Conservation (phyloP, 2,329 filamentous ascomycete species). For the Graphiopsis chlorocephala region DNA sequence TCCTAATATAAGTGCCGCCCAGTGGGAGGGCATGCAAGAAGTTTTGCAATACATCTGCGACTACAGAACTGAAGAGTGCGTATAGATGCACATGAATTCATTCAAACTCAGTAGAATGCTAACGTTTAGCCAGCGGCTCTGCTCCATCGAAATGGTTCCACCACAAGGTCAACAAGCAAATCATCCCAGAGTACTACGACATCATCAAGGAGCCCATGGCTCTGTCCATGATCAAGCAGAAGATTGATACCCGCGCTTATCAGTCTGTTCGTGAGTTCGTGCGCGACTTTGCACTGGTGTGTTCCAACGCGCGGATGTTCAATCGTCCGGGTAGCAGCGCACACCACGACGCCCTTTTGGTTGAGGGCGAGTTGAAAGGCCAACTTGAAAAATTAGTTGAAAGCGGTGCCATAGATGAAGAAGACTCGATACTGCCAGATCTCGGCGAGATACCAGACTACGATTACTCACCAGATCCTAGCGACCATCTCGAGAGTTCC, state of each 20-base stretch:
- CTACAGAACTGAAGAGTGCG: slow-evolving; percentile 64
- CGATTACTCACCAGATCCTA: slow-evolving; percentile 62
- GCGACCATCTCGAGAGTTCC: not conserved
- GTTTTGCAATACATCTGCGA: slow-evolving; percentile 71
- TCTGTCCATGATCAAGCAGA: slow-evolving; percentile 82
- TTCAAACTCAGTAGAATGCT: not conserved
- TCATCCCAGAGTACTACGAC: slow-evolving; percentile 91
- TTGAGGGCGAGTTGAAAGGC: slow-evolving; percentile 67
- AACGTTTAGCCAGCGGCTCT: slow-evolving; percentile 49
- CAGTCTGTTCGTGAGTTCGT: slow-evolving; percentile 79
- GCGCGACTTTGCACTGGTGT: slow-evolving; percentile 84
- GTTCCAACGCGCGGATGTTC: slow-evolving; percentile 95
- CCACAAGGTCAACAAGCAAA: slow-evolving; percentile 86
- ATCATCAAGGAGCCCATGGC: slow-evolving; percentile 94
- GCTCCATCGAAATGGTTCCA: slow-evolving; percentile 86
- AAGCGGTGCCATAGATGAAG: slow-evolving; percentile 64
- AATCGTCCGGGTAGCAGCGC: slow-evolving; percentile 87
- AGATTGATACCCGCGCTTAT: slow-evolving; percentile 80
- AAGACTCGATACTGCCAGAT: slow-evolving; percentile 75
- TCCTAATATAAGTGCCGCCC: slow-evolving; percentile 51
- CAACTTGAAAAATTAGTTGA: slow-evolving; percentile 74
- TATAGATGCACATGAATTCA: slow-evolving; percentile 38
- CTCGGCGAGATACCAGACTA: slow-evolving; percentile 88
- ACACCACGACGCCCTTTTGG: slow-evolving; percentile 79
- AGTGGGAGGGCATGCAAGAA: slow-evolving; percentile 64